Evolutionary conservation across 2,329 filamentous ascomycete species (phyloP), one percentile per base, ranked within the genome.

Genomic region (Penicillium sp.): DNA sequence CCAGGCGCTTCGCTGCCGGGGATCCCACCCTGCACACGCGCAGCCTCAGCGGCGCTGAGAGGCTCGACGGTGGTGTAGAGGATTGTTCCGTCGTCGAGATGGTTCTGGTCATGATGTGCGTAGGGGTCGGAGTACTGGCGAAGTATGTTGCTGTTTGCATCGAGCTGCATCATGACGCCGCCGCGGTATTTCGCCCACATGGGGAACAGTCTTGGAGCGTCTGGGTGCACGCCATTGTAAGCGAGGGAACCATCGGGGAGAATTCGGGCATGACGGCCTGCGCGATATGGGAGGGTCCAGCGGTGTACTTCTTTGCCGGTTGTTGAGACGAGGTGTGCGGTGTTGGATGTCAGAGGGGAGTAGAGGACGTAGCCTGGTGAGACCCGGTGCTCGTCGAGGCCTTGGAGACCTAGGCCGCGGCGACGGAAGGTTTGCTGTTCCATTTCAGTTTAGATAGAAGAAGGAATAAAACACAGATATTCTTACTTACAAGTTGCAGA

Each of bases 111-210:
- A 53, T 77, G 74, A 50, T 77, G 74, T 0, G 67, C 74, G 10
- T 70, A 59, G 0, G 71, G 68, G 54, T 77, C 74, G 8, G 57
- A 59, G 53, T 68, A 72, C 48, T 75, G 68, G 25, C 66, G 65
- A 0, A 76, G 47, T 2, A 74, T 60, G 2, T 72, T 66, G 12
- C 74, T 73, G 0, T 57, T 46, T 0, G 66, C 59, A 43, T 70
- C 65, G 10, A 76, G 55, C 57, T 76, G 63, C 42, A 68, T 66
- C 74, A 77, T 77, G 3, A 74, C 59, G 0, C 74, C 74, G 7
- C 73, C 74, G 9, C 73, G 60, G 49, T 77, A 76, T 47, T 77
- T 77, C 35, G 72, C 67, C 62, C 68, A 76, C 44, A 76, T 67
- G 1, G 72, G 72, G 49, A 75, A 77, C 4, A 68, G 63, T 6